Base-by-base conservation (phyloP, 2,329 filamentous ascomycete species). In the Aspergillus tubingensis region DNA sequence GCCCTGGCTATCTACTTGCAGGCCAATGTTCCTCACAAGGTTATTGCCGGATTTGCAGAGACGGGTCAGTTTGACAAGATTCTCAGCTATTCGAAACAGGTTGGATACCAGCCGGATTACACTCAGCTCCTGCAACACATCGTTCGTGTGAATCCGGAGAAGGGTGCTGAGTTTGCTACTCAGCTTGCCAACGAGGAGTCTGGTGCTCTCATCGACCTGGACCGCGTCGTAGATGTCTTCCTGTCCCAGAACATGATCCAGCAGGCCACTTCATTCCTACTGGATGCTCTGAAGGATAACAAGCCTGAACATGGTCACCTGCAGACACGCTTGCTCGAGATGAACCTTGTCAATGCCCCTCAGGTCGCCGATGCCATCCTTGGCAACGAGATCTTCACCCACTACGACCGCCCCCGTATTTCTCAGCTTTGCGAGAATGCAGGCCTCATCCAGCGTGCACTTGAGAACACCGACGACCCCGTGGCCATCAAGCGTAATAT, bases 301-400 rank as follows among this genome's bases (percentile, higher is more conserved):
- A 90, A 89, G 70, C 92, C 92, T 0, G 95, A 99, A 77, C 93
- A 99, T 74, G 94, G 88, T 41, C 88, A 94, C 67, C 84, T 99
- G 41, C 95, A 99, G 79, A 99, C 96, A 21, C 90, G 95, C 62
- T 85, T 99, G 3, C 82, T 99, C 58, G 96, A 99, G 83, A 98
- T 99, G 93, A 99, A 99, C 78, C 80, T 99, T 64, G 85, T 96
- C 78, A 96, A 96, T 68, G 96, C 95, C 1, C 95, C 95, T 54
- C 95, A 98, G 77, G 96, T 99, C 57, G 95, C 96, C 3, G 96
- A 99, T 77, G 95, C 95, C 36, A 99, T 99, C 68, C 86, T 99
- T 43, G 91, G 94, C 67, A 99, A 99, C 72, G 92, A 98, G 71
- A 97, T 99, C 90, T 98, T 99, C 79, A 92, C 92, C 0, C 88